Evolutionary conservation across 495 filamentous ascomycete species (phyloP).

Genomic region (Aspergillus indologenus): DNA sequence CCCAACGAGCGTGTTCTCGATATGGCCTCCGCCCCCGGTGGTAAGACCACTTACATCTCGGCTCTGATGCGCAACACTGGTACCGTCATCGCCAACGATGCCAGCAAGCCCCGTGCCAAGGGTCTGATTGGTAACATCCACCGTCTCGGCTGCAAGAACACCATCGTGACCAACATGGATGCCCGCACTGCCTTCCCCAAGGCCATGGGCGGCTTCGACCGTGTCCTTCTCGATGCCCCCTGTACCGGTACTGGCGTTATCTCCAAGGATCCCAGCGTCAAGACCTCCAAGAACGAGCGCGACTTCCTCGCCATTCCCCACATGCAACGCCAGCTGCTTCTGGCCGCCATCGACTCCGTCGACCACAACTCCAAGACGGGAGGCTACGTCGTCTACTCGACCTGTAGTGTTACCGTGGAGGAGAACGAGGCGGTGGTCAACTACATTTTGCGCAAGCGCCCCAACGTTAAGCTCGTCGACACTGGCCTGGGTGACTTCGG

Average conservation of each 20-base stretch:
- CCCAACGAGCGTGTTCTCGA: constrained; percentile 85
- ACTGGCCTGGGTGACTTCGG: constrained; percentile 88
- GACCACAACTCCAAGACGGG: constrained; percentile 83
- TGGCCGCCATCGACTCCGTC: constrained; percentile 91
- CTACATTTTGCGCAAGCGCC: constrained; percentile 84
- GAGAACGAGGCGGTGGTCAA: constrained; percentile 93
- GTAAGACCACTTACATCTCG: constrained; percentile 95
- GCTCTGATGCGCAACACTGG: constrained; percentile 99
- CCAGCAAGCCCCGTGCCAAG: constrained; percentile 87
- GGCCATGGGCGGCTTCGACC: constrained; percentile 92
- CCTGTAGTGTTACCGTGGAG: constrained; percentile 86
- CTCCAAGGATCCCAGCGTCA: constrained; percentile 88
- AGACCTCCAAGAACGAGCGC: constrained; percentile 93
- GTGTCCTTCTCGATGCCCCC: constrained; percentile 75
- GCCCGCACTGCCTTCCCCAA: constrained; percentile 83
- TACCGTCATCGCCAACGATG: constrained; percentile 93
- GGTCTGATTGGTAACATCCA: constrained; percentile 98
- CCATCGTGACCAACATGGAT: constrained; percentile 91
- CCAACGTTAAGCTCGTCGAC: constrained; percentile 90
- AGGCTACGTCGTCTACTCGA: constrained; percentile 92
- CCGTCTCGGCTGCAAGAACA: constrained; percentile 89
- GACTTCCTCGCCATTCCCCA: constrained; percentile 92
- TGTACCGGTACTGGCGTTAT: constrained; percentile 88
- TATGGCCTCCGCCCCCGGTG: constrained; percentile 97
- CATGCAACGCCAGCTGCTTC: constrained; percentile 87